A percentile compares a stretch with the other conserved stretches of the same genome.
These are phyloP conservation scores for Pezicula carpinea DNA, from an alignment of 2,329 filamentous ascomycete genomes.

Conservation along the genomic window DNA sequence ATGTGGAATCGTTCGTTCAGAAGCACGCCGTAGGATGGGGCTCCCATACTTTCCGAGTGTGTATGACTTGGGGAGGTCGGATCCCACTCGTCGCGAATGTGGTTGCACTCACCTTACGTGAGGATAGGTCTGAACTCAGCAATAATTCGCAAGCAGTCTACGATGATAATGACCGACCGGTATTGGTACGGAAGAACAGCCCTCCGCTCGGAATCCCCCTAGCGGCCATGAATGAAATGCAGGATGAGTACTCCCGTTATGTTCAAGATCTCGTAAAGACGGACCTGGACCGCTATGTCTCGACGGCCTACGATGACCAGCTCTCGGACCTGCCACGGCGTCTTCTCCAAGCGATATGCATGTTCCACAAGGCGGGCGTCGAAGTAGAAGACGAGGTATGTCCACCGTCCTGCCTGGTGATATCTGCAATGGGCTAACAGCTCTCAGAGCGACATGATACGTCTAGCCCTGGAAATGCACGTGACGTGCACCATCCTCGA, in stretches of 20 bases:
- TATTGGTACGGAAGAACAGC: constrained; percentile 18
- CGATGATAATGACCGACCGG: constrained; percentile 10
- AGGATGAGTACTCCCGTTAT: constrained; percentile 20
- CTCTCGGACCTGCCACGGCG: constrained; percentile 20
- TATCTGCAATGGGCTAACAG: constrained; percentile 6
- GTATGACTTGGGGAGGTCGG: constrained; percentile 24
- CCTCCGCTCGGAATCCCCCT: constrained; percentile 25
- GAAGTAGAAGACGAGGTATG: constrained; percentile 21
- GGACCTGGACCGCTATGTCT: constrained; percentile 19
- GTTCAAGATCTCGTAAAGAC: constrained; percentile 22
- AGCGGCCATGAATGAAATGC: constrained; percentile 23
- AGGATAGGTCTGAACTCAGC: constrained; percentile 16
- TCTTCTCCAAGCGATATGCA: constrained; percentile 18
- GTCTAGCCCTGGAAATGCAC: constrained; percentile 26
- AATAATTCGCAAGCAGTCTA: constrained; percentile 17
- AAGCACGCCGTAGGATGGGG: constrained; percentile 24
- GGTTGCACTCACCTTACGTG: constrained; percentile 20
- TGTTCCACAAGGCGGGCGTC: constrained; percentile 17
- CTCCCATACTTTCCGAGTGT: constrained; percentile 15
- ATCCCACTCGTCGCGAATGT: constrained; percentile 19
- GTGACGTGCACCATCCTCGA: constrained; percentile 24
- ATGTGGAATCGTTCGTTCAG: constrained; percentile 23
- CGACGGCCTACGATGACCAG: constrained; percentile 19
- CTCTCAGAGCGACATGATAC: constrained; percentile 21
- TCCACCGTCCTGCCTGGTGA: not conserved